Evolutionary conservation across 2,329 filamentous ascomycete species (phyloP).

Genomic region (Bipolaris bicolor): DNA sequence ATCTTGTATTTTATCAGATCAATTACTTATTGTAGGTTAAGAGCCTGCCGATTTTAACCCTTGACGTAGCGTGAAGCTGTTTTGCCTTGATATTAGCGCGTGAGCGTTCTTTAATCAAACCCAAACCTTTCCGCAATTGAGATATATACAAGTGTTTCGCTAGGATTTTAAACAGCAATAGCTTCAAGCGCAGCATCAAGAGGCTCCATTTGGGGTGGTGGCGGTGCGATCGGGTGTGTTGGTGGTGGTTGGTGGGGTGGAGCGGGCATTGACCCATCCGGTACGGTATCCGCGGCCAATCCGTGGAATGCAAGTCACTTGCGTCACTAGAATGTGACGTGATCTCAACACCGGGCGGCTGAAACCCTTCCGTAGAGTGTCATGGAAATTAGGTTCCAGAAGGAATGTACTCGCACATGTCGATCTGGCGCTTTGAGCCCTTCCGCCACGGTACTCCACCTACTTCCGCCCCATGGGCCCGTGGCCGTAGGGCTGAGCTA

Average conservation of each 20-base stretch:
- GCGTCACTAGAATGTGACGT: neutral
- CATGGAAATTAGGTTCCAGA: neutral
- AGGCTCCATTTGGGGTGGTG: too few relatives aligned
- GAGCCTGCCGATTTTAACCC: too few relatives aligned
- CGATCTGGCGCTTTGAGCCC: neutral
- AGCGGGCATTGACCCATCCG: neutral
- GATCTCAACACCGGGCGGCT: neutral
- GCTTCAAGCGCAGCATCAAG: too few relatives aligned
- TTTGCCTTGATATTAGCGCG: too few relatives aligned
- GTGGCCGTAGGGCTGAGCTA: neutral
- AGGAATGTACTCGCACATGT: conserved; percentile 1
- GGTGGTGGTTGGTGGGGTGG: neutral
- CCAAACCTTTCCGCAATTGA: too few relatives aligned
- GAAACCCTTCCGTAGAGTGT: neutral
- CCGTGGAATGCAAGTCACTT: neutral
- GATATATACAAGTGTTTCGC: too few relatives aligned
- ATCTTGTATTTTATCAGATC: too few relatives aligned
- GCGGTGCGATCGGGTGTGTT: too few relatives aligned
- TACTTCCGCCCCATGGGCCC: neutral
- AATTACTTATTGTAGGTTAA: too few relatives aligned
- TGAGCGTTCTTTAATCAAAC: too few relatives aligned
- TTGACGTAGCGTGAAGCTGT: too few relatives aligned
- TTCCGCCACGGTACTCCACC: neutral
- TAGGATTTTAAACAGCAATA: too few relatives aligned
- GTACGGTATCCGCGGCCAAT: neutral